A percentile compares a stretch with the other conserved stretches of the same genome.
Evolutionary conservation across 768 basidiomycete species (phyloP).

Genomic region (Phaeotremella fagi): DNA sequence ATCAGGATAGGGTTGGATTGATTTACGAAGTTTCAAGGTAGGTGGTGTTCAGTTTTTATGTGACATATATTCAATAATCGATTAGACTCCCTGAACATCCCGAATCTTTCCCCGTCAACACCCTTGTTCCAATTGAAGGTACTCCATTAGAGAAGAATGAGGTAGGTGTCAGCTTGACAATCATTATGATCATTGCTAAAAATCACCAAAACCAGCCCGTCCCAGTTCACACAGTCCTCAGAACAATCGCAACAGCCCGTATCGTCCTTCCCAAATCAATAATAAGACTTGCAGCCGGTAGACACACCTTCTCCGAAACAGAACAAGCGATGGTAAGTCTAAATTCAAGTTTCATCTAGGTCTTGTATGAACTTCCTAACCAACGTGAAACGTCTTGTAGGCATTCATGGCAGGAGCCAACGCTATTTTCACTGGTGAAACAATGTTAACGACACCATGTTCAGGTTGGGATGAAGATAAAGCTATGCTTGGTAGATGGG

Average conservation of each 20-base stretch:
- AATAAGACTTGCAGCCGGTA: constrained; percentile 88
- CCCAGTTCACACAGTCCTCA: constrained; percentile 72
- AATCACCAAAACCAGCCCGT: constrained; percentile 57
- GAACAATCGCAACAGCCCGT: constrained; percentile 92
- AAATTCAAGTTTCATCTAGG: background rate
- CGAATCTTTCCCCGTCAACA: constrained; percentile 98
- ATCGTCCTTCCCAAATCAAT: constrained; percentile 87
- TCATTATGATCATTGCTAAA: background rate
- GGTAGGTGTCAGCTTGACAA: too few species aligned
- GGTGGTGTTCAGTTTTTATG: constrained; percentile 35
- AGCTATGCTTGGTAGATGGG: constrained; percentile 89
- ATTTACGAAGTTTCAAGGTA: constrained; percentile 91
- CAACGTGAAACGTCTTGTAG: constrained; percentile 11
- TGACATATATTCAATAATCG: background rate
- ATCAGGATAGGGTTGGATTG: constrained; percentile 82
- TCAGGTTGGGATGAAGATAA: constrained; percentile 98
- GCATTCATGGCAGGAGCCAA: constrained; percentile 95
- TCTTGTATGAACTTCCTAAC: background rate
- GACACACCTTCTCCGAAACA: constrained; percentile 79
- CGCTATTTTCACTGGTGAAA: constrained; percentile 96
- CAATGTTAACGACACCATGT: constrained; percentile 97
- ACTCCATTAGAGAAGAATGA: constrained; percentile 90
- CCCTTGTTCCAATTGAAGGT: constrained; percentile 89
- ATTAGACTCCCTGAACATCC: constrained; percentile 86
- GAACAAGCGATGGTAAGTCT: constrained; percentile 82